These are phyloP conservation scores for Neurospora sp. DNA, from an alignment of 495 filamentous ascomycete species.

Conservation along the genomic window DNA sequence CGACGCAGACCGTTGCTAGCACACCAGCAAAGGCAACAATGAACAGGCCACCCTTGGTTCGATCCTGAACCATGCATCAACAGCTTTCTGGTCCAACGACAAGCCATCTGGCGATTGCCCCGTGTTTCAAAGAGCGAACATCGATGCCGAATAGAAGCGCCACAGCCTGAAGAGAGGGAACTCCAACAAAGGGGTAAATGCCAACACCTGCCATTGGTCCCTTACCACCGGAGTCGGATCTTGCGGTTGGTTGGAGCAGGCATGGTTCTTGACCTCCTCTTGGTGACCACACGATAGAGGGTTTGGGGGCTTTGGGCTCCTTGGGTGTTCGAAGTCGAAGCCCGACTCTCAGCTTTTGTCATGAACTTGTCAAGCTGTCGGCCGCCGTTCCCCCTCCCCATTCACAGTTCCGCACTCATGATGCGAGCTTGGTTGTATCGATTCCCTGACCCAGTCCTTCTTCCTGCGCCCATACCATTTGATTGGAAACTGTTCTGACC, in stretches of 20 bases:
- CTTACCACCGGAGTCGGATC: background rate
- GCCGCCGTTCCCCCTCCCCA: background rate
- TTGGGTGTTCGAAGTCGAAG: background rate
- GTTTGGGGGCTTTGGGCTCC: background rate
- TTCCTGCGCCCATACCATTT: background rate
- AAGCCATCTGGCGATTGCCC: background rate
- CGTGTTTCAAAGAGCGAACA: background rate
- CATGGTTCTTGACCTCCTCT: background rate
- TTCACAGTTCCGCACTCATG: background rate
- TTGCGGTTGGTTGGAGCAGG: background rate
- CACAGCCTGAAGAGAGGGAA: background rate
- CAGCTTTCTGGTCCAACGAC: background rate
- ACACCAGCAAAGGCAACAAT: background rate
- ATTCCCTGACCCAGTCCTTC: background rate
- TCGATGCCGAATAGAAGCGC: background rate
- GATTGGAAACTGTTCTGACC: background rate
- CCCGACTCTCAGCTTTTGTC: background rate
- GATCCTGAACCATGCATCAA: background rate
- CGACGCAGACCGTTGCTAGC: background rate
- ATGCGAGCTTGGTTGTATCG: background rate
- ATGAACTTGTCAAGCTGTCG: background rate
- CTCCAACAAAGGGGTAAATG: background rate
- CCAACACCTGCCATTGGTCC: background rate
- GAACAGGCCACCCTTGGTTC: background rate
- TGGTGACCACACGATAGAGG: background rate